Percentiles rank a stretch among this genome's conserved stretches.
Conservation (phyloP, 2,329 filamentous ascomycete genomes). For the Falciphora oryzae region DNA sequence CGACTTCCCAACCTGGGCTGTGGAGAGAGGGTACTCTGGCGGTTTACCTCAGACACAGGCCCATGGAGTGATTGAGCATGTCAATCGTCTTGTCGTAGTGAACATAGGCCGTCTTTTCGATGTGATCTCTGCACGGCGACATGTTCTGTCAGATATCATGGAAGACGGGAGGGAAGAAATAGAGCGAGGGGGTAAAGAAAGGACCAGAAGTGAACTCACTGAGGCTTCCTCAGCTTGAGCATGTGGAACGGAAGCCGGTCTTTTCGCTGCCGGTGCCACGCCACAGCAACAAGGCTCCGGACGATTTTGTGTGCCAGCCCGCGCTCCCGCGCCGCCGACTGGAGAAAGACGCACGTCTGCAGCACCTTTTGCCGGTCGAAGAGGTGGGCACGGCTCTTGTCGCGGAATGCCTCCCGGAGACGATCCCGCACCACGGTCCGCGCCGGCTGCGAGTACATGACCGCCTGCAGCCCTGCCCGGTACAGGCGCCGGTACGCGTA, state of each 20-base stretch:
- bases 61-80: conserved; percentile 71
- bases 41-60: conserved; percentile 51
- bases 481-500: conserved; percentile 67
- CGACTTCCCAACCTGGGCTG: background rate
- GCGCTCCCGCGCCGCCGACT: conserved; percentile 54
- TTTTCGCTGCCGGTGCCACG: conserved; percentile 29
- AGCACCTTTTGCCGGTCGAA: conserved; percentile 48
- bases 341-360: conserved; percentile 65
- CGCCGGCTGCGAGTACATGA: conserved; percentile 65
- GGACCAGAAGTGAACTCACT: conserved; percentile 4
- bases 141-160: background rate
- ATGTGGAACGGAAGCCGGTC: background rate
- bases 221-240: background rate
- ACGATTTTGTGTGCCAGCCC: conserved; percentile 69
- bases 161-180: background rate
- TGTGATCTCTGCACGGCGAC: conserved; percentile 1
- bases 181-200: background rate
- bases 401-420: conserved; percentile 53
- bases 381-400: conserved; percentile 19
- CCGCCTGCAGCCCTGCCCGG: conserved; percentile 59
- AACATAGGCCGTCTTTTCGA: conserved; percentile 36
- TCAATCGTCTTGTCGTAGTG: conserved; percentile 64
- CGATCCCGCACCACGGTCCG: conserved; percentile 57
- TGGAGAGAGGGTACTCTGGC: background rate
- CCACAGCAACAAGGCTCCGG: conserved; percentile 58